Conservation (phyloP, 2,329 filamentous ascomycete species). For the Colletotrichum ledebouriae region DNA sequence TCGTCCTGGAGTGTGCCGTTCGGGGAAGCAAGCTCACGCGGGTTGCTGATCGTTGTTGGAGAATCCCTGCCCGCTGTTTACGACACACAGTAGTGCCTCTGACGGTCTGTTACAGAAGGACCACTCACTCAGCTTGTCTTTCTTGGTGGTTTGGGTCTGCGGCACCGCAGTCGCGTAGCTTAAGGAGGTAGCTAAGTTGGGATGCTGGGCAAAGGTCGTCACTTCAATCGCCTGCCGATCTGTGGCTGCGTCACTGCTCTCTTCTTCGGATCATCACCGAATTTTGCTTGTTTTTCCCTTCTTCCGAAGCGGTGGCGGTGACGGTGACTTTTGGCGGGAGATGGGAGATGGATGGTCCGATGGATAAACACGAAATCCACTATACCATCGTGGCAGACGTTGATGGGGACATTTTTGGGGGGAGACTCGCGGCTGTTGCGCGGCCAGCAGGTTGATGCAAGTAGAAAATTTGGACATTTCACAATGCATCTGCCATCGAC, state of each 20-base stretch:
- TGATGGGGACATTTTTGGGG: constrained; percentile 1
- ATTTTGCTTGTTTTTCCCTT: constrained; percentile 1
- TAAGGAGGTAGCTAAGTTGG: background rate
- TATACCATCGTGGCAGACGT: constrained; percentile 21
- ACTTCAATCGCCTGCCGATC: constrained; percentile 14
- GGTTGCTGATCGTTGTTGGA: constrained; percentile 30
- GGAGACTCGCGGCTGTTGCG: constrained; percentile 22
- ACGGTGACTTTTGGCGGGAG: too few species aligned
- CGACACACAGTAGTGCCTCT: constrained; percentile 14
- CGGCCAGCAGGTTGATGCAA: constrained; percentile 40
- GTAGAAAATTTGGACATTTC: background rate
- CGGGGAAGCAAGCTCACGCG: constrained; percentile 10
- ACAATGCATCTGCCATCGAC: too few species aligned
- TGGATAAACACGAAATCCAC: constrained; percentile 2
- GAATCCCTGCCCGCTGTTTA: constrained; percentile 29
- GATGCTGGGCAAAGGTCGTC: constrained; percentile 3
- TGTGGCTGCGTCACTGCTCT: constrained; percentile 25
- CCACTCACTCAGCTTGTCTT: background rate
- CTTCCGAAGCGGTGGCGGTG: too few species aligned
- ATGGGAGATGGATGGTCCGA: too few species aligned
- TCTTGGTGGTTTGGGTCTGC: background rate
- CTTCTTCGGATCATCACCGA: background rate
- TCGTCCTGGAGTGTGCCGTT: background rate
- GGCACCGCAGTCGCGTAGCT: background rate
- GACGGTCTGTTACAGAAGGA: constrained; percentile 11